phyloP scores from a whole-genome alignment of 2,329 filamentous ascomycete species.

The Myriosclerotinia scirpicola region DNA sequence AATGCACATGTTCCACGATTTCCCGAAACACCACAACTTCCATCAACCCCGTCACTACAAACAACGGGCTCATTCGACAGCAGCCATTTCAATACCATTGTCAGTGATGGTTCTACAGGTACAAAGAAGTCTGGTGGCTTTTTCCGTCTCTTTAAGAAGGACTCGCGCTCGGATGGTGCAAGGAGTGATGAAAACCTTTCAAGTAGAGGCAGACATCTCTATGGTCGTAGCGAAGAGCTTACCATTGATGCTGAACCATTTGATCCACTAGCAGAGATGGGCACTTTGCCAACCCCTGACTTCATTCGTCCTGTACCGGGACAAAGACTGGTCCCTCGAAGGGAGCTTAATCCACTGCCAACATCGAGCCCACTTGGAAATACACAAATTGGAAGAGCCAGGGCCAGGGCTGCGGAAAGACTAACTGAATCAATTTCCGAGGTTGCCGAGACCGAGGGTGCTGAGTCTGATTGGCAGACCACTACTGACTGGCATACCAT shows the following conservation, averaged over 20 bases:
- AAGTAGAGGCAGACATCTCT: neutral
- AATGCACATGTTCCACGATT: neutral
- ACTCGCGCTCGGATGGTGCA: neutral
- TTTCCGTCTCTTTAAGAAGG: conserved; percentile 9
- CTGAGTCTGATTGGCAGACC: conserved; percentile 17
- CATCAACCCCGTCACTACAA: conserved; percentile 9
- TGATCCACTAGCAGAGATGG: conserved; percentile 5
- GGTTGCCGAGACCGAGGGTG: neutral
- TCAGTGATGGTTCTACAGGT: neutral
- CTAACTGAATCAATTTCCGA: conserved; percentile 9
- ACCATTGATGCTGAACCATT: neutral
- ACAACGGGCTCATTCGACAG: conserved; percentile 13
- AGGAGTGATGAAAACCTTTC: conserved; percentile 4
- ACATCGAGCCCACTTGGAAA: neutral
- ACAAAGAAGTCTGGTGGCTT: conserved; percentile 14
- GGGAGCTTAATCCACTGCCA: conserved; percentile 5
- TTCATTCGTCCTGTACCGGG: conserved; percentile 19
- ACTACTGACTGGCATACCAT: conserved; percentile 17
- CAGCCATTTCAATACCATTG: neutral
- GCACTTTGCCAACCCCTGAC: conserved; percentile 5
- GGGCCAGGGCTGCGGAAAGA: neutral
- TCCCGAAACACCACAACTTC: neutral
- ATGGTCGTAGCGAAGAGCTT: conserved; percentile 9
- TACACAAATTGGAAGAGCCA: conserved; percentile 13
- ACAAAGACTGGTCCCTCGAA: conserved; percentile 5